Conservation (phyloP, 1,284 basidiomycete species). For the Porodaedalea pini region DNA sequence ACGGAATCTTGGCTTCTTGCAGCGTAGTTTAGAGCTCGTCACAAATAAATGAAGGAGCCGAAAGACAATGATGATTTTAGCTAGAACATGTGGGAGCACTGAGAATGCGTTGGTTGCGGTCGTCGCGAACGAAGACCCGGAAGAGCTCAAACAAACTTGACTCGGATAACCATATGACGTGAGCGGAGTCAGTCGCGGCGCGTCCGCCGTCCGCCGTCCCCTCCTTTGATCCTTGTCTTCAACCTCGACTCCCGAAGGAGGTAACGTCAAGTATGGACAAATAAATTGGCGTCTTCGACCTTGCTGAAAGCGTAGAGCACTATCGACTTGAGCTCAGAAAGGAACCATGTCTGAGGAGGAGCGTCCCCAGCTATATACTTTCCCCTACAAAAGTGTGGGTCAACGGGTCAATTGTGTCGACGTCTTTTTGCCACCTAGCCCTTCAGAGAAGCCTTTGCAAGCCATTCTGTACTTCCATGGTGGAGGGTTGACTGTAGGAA, state of each 20-base stretch:
- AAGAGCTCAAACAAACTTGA: neutral
- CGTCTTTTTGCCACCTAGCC: constrained; percentile 31
- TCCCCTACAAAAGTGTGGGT: constrained; percentile 24
- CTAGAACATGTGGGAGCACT: neutral
- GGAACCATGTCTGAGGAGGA: neutral
- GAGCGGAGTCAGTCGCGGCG: neutral
- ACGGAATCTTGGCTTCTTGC: neutral
- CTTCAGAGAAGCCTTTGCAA: constrained; percentile 30
- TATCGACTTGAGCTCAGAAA: too few species aligned
- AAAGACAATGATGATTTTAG: neutral
- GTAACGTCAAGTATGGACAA: too few species aligned
- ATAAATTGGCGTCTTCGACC: too few species aligned
- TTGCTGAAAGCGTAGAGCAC: too few species aligned
- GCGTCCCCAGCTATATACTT: constrained; percentile 8
- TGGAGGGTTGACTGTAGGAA: constrained; percentile 57
- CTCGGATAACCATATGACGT: neutral
- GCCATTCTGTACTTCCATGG: constrained; percentile 61
- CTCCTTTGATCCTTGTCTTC: neutral
- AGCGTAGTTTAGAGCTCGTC: neutral
- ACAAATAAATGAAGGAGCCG: neutral
- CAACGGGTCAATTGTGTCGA: constrained; percentile 28
- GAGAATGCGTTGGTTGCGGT: neutral
- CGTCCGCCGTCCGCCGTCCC: neutral
- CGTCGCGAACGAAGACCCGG: neutral
- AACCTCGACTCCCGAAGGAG: too few species aligned